Evolutionary conservation across 441 rosid species (phyloP).

Genomic region (Breynia disticha): DNA sequence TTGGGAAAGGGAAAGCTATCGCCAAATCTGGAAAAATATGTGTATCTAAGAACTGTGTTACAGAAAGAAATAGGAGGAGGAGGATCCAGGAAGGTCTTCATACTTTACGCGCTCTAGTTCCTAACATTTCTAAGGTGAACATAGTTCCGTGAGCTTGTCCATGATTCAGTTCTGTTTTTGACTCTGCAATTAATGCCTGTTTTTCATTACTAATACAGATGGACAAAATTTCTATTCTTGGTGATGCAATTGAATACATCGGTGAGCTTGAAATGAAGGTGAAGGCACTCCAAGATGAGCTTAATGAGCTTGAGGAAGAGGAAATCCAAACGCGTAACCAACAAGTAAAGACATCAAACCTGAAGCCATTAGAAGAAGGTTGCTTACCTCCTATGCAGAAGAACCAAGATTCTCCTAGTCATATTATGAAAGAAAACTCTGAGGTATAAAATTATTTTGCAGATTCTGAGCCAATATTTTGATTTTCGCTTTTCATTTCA

Average conservation of each 20-base stretch:
- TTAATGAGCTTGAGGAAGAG: conserved; percentile 34
- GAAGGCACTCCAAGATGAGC: conserved; percentile 49
- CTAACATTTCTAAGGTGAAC: conserved; percentile 69
- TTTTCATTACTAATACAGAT: conserved; percentile 36
- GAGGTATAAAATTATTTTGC: conserved; percentile 25
- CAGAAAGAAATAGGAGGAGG: conserved; percentile 69
- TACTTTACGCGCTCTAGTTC: conserved; percentile 59
- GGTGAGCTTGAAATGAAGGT: conserved; percentile 34
- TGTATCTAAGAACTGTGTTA: conserved; percentile 61
- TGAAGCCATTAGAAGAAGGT: conserved; percentile 13
- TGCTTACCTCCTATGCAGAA: conserved; percentile 10
- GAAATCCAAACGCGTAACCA: conserved; percentile 18
- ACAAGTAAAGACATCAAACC: conserved; percentile 7
- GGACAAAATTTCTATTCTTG: conserved; percentile 52
- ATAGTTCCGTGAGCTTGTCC: conserved; percentile 6
- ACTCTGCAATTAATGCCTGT: not conserved
- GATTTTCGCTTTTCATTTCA: too few relatives aligned
- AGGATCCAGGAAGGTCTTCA: conserved; percentile 44
- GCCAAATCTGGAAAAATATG: conserved; percentile 20
- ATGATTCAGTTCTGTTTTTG: not conserved
- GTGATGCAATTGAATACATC: conserved; percentile 70
- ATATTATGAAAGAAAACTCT: conserved; percentile 11
- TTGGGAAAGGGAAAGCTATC: conserved; percentile 13
- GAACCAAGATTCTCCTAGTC: conserved; percentile 16
- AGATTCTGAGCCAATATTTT: too few relatives aligned